Evolutionary conservation across 345 rosid species (phyloP).

Genomic region (Eucalyptus dawsonii): DNA sequence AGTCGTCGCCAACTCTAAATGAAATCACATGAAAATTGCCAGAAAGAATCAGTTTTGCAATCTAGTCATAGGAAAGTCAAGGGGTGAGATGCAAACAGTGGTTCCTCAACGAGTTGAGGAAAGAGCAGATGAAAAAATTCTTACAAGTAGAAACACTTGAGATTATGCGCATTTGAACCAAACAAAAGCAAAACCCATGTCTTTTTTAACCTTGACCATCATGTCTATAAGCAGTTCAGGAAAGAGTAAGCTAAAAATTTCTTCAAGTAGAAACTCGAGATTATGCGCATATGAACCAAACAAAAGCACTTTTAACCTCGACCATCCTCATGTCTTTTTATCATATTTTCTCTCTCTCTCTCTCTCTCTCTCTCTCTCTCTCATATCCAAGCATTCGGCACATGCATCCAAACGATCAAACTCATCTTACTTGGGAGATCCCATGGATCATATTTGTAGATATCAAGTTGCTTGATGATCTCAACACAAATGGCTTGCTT

Average conservation of each 20-base stretch:
- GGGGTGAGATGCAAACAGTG: not conserved
- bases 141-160: not conserved
- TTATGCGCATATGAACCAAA: not conserved
- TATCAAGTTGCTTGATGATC: conserved; percentile 77
- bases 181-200: not conserved
- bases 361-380: not conserved
- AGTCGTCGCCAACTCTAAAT: conserved; percentile 48
- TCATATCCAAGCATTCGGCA: not conserved
- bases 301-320: not conserved
- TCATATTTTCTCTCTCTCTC: not conserved
- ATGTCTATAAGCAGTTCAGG: not conserved
- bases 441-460: conserved; percentile 92
- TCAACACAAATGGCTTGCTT: conserved; percentile 58
- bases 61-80: not conserved
- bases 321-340: not conserved
- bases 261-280: not conserved
- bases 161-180: not conserved
- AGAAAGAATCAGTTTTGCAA: not conserved
- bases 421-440: conserved; percentile 72
- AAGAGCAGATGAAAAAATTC: not conserved
- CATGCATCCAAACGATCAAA: not conserved
- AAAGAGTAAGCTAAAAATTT: not conserved
- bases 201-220: not conserved
- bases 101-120: not conserved
- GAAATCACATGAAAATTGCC: not conserved